Base-by-base conservation (phyloP, 768 basidiomycete species). In the Mycena metata region DNA sequence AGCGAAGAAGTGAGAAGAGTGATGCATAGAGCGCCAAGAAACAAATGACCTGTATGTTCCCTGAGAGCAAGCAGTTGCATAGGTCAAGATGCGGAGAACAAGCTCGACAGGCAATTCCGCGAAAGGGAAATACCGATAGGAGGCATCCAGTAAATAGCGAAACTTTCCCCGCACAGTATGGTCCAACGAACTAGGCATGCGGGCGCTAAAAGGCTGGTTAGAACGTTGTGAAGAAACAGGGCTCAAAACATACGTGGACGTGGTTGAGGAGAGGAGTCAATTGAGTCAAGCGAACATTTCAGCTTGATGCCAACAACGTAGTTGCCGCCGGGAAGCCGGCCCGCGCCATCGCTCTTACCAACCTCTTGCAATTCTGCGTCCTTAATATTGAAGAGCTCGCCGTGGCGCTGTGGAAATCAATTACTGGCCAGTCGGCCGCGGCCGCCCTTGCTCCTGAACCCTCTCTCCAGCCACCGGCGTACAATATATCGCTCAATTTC, bases 401-500 rank as follows among this genome's bases (percentile, higher is more conserved):
- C 64, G 41, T 72, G 70, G 70, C 70, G 66, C 67, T 72, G 33
- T 72, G 70, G 70, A 72, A 72, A 36, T 52, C 64, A 13, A 65
- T 68, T 3, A 60, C 66, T 41, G 70, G 70, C 62, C 69, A 70
- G 60, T 63, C 64, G 64, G 71, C 69, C 23, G 60, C 60, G 4
- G 65, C 50, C 46, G 66, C 39, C 16, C 56, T 67, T 16, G 54
- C 67, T n/a, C 70, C 63, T 0, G 70, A 72, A 61, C 59, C 68
- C 43, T 30, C 69, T 39, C 47, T 62, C 43, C 63, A 65, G 33
- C 39, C 63, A 1, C 33, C 69, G 19, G 47, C 61, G 21, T 77
- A 82, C 73, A 73, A 73, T 82, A 50, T 86, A 74, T 61, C 88
- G 80, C 33, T 82, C 85, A 77, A 90, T 83, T 49, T 86, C 83